A percentile compares a stretch with the other conserved stretches of the same genome.
These are phyloP conservation scores for Phytophthora crassamura DNA, from an alignment of 352 stramenopile species.

Conservation along the genomic window DNA sequence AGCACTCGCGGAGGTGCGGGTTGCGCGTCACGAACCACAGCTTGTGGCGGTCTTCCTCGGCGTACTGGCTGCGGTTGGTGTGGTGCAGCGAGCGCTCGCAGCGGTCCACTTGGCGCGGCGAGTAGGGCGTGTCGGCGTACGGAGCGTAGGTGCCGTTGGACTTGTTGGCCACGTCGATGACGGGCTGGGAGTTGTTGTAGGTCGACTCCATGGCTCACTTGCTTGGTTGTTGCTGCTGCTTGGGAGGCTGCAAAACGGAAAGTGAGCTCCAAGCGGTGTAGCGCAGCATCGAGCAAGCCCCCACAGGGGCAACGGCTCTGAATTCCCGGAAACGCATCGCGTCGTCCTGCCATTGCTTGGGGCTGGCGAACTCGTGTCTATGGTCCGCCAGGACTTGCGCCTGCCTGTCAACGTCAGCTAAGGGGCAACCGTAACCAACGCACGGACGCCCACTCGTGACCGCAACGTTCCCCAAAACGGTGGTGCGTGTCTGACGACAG, in stretches of 20 bases:
- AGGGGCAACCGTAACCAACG: conserved; percentile 4
- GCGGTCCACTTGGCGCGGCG: conserved; percentile 18
- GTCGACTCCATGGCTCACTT: conserved; percentile 28
- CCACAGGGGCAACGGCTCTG: too few species aligned
- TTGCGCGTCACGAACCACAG: conserved; percentile 12
- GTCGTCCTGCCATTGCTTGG: conserved; percentile 5
- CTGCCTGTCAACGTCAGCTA: conserved; percentile 5
- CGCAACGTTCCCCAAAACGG: too few species aligned
- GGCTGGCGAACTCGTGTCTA: conserved; percentile 6
- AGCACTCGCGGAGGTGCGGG: conserved; percentile 5
- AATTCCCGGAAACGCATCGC: conserved; percentile 12
- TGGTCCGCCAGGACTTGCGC: too few species aligned
- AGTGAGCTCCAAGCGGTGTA: conserved; percentile 10
- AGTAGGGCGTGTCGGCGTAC: conserved; percentile 32
- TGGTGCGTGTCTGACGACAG: too few species aligned
- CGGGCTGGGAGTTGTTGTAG: conserved; percentile 26
- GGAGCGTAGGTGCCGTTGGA: conserved; percentile 31
- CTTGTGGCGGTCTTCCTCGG: conserved; percentile 1
- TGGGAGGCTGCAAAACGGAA: conserved; percentile 11
- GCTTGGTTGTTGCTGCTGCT: conserved; percentile 4
- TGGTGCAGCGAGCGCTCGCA: conserved; percentile 23
- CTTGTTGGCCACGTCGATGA: conserved; percentile 38
- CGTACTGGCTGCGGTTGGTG: conserved; percentile 16
- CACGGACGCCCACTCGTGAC: too few species aligned
- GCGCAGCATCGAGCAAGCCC: too few species aligned